Evolutionary conservation across 768 basidiomycete genomes (phyloP), one percentile per base, ranked within the genome.

Genomic region (Tricholoma saponaceum): DNA sequence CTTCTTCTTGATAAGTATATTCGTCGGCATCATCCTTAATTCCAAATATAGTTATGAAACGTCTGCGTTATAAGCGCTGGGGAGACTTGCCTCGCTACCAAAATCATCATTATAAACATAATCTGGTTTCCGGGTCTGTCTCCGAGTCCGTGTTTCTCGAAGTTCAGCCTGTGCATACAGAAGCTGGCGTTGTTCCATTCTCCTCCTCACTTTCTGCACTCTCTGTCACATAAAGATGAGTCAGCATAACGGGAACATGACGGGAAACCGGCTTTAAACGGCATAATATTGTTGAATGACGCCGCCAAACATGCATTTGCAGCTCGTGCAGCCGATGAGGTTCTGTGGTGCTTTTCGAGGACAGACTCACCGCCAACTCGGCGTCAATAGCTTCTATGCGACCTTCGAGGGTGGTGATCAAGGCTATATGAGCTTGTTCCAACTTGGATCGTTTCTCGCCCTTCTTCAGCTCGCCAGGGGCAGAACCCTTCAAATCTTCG

Each of bases 101-200:
- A 77, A 73, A 57, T 79, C 79, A 63, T 86, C 81, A 65, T 80
- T 78, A 70, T 92, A 91, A 52, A 89, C 89, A 71, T 94, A 94
- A 75, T 92, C 88, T 49, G 89, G 88, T 60, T 82, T 84, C 43
- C 81, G 81, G 2, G 86, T 84, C 71, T 83, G 81, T 54, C 87
- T 79, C 58, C 90, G 80, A 18, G 91, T 92, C 58, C 92, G 81
- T 25, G 90, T 92, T 70, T 86, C 84, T 60, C 90, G 82, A 58
- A 91, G 73, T 68, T 92, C 90, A 35, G 87, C 84, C 68, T 91
- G 89, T 18, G 85, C 89, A 61, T 86, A 73, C 57, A 86, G 73
- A 37, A 84, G 67, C 46, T 83, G 78, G 49, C 79, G 80, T 67
- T 89, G 84, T 66, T 91, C 85, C 51, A 89, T 77, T 72, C 85